A percentile compares a stretch with the other conserved stretches of the same genome.
Evolutionary conservation across 1,139 yeast species (phyloP).

Genomic region (Yamadazyma blattariae): DNA sequence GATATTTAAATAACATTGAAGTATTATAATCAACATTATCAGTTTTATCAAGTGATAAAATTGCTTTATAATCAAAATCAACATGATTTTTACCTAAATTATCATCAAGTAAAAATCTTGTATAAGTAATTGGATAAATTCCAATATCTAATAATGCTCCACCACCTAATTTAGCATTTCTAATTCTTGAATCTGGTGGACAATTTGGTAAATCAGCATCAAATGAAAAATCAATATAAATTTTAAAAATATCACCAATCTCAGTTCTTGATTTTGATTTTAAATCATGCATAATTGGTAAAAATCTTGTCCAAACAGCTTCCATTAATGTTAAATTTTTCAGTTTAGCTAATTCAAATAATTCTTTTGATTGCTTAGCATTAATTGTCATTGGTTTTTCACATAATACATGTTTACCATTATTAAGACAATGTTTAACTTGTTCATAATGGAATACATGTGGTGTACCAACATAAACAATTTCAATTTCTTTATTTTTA

Average conservation of each 20-base stretch:
- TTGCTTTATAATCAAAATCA: slow-evolving; percentile 27
- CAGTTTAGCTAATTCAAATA: slow-evolving; percentile 45
- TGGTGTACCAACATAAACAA: slow-evolving; percentile 59
- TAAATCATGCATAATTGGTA: slow-evolving; percentile 46
- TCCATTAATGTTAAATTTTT: slow-evolving; percentile 56
- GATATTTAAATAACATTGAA: slow-evolving; percentile 31
- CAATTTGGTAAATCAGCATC: slow-evolving; percentile 7
- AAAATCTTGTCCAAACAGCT: slow-evolving; percentile 63
- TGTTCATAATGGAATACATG: slow-evolving; percentile 53
- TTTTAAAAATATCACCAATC: slow-evolving; percentile 17
- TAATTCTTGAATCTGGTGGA: slow-evolving; percentile 22
- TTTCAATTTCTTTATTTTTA: slow-evolving; percentile 42
- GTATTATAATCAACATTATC: slow-evolving; percentile 38
- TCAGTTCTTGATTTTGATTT: slow-evolving; percentile 37
- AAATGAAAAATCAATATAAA: slow-evolving; percentile 8
- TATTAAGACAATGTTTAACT: slow-evolving; percentile 45
- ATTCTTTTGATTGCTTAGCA: slow-evolving; percentile 40
- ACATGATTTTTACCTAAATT: slow-evolving; percentile 25
- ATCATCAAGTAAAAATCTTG: slow-evolving; percentile 37
- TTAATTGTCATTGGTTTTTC: slow-evolving; percentile 64
- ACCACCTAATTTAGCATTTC: slow-evolving; percentile 50
- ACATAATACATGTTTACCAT: slow-evolving; percentile 53
- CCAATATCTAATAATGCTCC: slow-evolving; percentile 63
- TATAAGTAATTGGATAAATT: slow-evolving; percentile 53
- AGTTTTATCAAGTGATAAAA: slow-evolving; percentile 27